Evolutionary conservation across 78 protist species (phyloP).

Genomic region (Capsaspora owczarzaki): DNA sequence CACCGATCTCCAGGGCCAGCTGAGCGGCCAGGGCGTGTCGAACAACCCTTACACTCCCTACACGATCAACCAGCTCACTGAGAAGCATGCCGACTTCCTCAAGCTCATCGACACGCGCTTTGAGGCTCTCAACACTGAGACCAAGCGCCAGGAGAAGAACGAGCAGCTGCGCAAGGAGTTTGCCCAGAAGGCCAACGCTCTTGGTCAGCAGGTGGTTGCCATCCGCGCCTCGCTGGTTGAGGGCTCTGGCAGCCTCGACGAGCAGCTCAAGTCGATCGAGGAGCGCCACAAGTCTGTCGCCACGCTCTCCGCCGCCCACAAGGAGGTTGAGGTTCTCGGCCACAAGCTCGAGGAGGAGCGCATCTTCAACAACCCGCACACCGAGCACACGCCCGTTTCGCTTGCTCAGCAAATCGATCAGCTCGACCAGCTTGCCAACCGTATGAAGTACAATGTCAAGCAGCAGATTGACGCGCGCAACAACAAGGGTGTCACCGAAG

Average conservation of each 20-base stretch:
- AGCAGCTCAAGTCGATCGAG: not conserved
- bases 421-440: constrained; percentile 23
- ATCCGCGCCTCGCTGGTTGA: not conserved
- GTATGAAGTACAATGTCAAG: constrained; percentile 24
- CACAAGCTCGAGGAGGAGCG: not conserved
- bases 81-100: not conserved
- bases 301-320: not conserved
- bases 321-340: not conserved
- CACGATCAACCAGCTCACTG: not conserved
- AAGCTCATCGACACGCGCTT: not conserved
- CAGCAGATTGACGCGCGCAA: constrained; percentile 31
- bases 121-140: not conserved
- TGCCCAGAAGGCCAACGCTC: constrained; percentile 33
- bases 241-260: constrained; percentile 14
- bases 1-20: not conserved
- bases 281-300: not conserved
- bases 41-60: constrained; percentile 20
- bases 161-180: constrained; percentile 25
- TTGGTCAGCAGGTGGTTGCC: not conserved
- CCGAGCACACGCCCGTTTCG: constrained; percentile 23
- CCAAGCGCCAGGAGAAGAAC: constrained; percentile 22
- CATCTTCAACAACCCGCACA: constrained; percentile 20
- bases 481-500: constrained; percentile 26
- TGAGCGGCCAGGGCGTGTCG: not conserved
- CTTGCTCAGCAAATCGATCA: constrained; percentile 14